These are phyloP conservation scores for Neonectria sp. DNA, from an alignment of 2,329 filamentous ascomycete genomes.

Conservation along the genomic window DNA sequence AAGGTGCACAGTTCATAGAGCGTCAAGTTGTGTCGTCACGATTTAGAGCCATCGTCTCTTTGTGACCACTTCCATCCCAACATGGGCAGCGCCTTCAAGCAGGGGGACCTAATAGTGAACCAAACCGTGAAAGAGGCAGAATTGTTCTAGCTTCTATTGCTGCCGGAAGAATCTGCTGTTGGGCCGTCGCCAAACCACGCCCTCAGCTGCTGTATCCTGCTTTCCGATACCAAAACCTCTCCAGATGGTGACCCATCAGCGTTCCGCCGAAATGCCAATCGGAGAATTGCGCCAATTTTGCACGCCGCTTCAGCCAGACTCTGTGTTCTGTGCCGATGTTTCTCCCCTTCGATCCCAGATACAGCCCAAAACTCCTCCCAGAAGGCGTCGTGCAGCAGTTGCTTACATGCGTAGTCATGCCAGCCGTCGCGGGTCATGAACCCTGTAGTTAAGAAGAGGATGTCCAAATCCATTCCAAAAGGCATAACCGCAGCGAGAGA, in stretches of 20 bases:
- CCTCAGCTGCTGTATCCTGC: slow-evolving; percentile 33
- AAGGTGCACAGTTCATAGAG: too few species aligned
- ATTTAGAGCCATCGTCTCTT: too few species aligned
- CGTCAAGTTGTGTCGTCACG: too few species aligned
- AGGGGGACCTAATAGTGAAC: too few species aligned
- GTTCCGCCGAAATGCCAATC: slow-evolving; percentile 46
- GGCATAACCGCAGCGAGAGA: slow-evolving; percentile 46
- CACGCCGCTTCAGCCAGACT: slow-evolving; percentile 42
- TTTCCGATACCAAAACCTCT: slow-evolving; percentile 34
- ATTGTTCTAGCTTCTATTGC: too few species aligned
- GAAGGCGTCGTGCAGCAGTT: slow-evolving; percentile 39
- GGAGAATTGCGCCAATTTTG: slow-evolving; percentile 47
- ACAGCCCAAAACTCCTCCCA: slow-evolving; percentile 49
- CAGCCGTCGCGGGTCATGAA: slow-evolving; percentile 46
- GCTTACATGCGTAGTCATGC: slow-evolving; percentile 47
- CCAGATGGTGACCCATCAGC: slow-evolving; percentile 44
- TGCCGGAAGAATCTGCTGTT: too few species aligned
- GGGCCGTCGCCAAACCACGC: slow-evolving; percentile 33
- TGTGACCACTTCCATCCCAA: too few species aligned
- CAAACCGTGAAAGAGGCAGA: too few species aligned
- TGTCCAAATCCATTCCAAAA: slow-evolving; percentile 41
- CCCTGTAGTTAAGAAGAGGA: slow-evolving; percentile 46
- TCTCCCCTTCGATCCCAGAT: slow-evolving; percentile 40
- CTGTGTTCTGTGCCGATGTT: slow-evolving; percentile 27
- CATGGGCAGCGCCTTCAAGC: too few species aligned